These are phyloP conservation scores for Magnusiomyces fungicola DNA, from an alignment of 1,139 yeast genomes.

Conservation along the genomic window DNA sequence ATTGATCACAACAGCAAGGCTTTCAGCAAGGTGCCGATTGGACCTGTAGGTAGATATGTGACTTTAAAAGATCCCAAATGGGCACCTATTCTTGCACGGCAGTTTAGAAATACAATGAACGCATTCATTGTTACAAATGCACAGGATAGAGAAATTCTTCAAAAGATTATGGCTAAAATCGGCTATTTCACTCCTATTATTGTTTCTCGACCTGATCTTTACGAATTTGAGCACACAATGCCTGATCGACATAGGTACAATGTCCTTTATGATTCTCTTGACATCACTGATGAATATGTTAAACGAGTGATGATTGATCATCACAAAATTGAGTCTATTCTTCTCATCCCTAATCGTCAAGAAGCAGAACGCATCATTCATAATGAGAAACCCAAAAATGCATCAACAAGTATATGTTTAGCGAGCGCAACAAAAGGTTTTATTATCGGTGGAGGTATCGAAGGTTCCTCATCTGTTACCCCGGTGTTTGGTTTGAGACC, in stretches of 20 bases:
- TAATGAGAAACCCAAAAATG: slow-evolving; percentile 34
- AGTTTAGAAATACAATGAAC: slow-evolving; percentile 43
- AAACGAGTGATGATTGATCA: slow-evolving; percentile 61
- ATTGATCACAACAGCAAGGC: slow-evolving; percentile 31
- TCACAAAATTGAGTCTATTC: slow-evolving; percentile 49
- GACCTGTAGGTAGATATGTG: slow-evolving; percentile 70
- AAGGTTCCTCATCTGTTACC: slow-evolving; percentile 41
- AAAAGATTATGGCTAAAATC: slow-evolving; percentile 35
- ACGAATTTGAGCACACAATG: slow-evolving; percentile 41
- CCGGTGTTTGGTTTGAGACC: slow-evolving; percentile 43
- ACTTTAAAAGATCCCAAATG: slow-evolving; percentile 55
- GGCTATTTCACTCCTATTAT: slow-evolving; percentile 36
- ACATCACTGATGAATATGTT: slow-evolving; percentile 47
- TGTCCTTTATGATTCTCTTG: slow-evolving; percentile 55
- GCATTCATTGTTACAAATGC: slow-evolving; percentile 63
- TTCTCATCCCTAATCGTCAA: slow-evolving; percentile 45
- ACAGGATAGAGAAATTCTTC: slow-evolving; percentile 50
- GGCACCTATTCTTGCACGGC: slow-evolving; percentile 54
- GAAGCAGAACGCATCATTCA: slow-evolving; percentile 46
- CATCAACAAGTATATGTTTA: slow-evolving; percentile 42
- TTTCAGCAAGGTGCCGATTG: slow-evolving; percentile 55
- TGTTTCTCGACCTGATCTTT: slow-evolving; percentile 50
- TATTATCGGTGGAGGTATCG: slow-evolving; percentile 9
- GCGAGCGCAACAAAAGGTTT: slow-evolving; percentile 40
- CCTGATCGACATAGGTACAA: slow-evolving; percentile 33